Conservation (phyloP, 1,139 yeast species). For the Geotrichum siamense region DNA sequence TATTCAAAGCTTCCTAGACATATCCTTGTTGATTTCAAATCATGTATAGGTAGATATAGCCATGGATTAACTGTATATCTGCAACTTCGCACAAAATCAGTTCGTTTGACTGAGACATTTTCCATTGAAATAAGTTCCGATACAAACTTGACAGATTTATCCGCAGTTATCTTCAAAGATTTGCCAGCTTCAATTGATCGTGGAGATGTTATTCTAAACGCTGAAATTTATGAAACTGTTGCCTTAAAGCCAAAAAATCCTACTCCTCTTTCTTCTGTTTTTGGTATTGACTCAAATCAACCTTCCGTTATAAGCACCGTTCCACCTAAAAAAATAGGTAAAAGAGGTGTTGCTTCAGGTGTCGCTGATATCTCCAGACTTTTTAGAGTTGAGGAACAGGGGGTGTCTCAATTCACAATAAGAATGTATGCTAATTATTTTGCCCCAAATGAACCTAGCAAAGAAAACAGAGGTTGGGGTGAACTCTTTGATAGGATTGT, state of each 20-base stretch:
- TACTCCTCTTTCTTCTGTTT: slow-evolving; percentile 15
- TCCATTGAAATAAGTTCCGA: slow-evolving; percentile 61
- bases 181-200: slow-evolving; percentile 54
- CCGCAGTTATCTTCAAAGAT: slow-evolving; percentile 75
- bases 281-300: slow-evolving; percentile 9
- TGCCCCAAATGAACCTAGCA: slow-evolving; percentile 30
- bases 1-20: slow-evolving; percentile 54
- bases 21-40: slow-evolving; percentile 70
- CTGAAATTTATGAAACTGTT: slow-evolving; percentile 32
- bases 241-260: slow-evolving; percentile 22
- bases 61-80: slow-evolving; percentile 65
- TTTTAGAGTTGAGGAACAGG: slow-evolving; percentile 59
- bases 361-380: slow-evolving; percentile 78
- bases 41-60: slow-evolving; percentile 51
- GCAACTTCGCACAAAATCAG: slow-evolving; percentile 59
- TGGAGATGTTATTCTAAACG: slow-evolving; percentile 31
- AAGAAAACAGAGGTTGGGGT: slow-evolving; percentile 78
- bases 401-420: slow-evolving; percentile 62
- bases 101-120: slow-evolving; percentile 73
- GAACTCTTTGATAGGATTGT: slow-evolving; percentile 74
- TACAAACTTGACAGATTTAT: slow-evolving; percentile 54
- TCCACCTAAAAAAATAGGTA: slow-evolving; percentile 34
- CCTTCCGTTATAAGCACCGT: slow-evolving; percentile 10
- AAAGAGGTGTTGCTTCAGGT: slow-evolving; percentile 85
- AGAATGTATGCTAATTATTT: slow-evolving; percentile 66